A percentile compares a stretch with the other conserved stretches of the same genome.
Conservation (phyloP, 2,329 filamentous ascomycete genomes). For the Fusarium siculi region DNA sequence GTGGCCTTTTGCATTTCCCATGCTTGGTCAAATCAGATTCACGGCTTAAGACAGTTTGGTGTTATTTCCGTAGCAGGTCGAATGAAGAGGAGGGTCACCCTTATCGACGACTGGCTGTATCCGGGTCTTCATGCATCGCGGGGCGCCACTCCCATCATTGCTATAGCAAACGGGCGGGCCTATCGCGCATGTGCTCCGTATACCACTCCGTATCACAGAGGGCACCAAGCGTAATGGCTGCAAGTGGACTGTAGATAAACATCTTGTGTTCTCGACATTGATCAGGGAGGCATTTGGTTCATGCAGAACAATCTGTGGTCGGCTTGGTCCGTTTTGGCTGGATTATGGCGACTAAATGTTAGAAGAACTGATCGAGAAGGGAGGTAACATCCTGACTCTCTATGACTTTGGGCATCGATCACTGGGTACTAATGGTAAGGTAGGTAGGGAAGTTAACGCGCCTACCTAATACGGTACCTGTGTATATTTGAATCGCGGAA, state of each 20-base stretch:
- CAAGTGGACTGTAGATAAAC: not conserved
- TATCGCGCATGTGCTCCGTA: conserved; percentile 11
- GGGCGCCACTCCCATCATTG: conserved; percentile 46
- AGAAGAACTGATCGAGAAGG: not conserved
- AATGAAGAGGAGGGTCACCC: conserved; percentile 26
- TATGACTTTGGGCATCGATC: not conserved
- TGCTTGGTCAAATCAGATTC: conserved; percentile 38
- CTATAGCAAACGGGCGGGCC: conserved; percentile 41
- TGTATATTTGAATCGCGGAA: conserved; percentile 1
- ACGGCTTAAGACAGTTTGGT: conserved; percentile 33
- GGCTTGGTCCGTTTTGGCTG: not conserved
- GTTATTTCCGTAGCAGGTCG: conserved; percentile 41
- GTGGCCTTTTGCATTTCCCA: conserved; percentile 43
- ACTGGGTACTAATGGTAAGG: not conserved
- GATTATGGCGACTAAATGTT: not conserved
- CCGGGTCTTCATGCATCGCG: conserved; percentile 37
- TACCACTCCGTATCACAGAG: conserved; percentile 1
- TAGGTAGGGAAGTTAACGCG: not conserved
- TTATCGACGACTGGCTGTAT: conserved; percentile 38
- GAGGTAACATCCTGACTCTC: not conserved
- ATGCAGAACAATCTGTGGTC: not conserved
- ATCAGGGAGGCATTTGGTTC: not conserved
- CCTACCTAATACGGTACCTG: not conserved
- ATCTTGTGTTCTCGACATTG: not conserved
- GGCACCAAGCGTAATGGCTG: conserved; percentile 23